phyloP scores from a whole-genome alignment of 164 flowering plant genomes.

The Berberis vulgaris region DNA sequence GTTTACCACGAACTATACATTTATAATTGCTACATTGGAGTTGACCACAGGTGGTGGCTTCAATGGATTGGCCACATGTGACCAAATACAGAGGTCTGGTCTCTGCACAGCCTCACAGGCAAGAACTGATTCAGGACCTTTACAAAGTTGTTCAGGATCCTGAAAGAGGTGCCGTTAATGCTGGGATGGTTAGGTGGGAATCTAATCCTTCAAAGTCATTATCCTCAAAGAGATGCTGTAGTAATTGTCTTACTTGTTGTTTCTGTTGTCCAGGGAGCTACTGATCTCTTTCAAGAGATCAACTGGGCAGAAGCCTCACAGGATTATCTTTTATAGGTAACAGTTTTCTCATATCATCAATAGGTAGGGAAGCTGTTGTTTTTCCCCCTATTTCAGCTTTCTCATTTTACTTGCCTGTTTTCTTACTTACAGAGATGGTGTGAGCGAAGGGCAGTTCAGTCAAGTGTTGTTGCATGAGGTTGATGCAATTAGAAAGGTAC shows the following conservation, averaged over 20 bases:
- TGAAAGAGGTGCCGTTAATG: slow-evolving; percentile 25
- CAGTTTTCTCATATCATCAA: background rate
- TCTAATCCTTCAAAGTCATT: background rate
- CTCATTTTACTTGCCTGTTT: no score
- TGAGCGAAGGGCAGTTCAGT: no score
- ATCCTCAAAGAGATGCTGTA: no score
- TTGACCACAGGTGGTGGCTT: slow-evolving; percentile 25
- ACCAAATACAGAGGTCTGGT: slow-evolving; percentile 23
- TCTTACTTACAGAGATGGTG: no score
- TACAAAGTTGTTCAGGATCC: slow-evolving; percentile 36
- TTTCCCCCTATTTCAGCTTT: no score
- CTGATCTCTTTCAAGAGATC: slow-evolving; percentile 41
- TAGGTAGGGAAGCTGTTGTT: no score
- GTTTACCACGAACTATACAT: background rate
- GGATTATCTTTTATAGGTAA: slow-evolving; percentile 83
- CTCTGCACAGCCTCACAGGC: slow-evolving; percentile 30
- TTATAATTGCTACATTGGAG: background rate
- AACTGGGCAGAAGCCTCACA: slow-evolving; percentile 44
- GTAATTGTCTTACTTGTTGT: background rate
- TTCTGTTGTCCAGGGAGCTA: slow-evolving; percentile 41
- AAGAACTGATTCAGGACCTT: slow-evolving; percentile 69
- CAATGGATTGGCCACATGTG: slow-evolving; percentile 35
- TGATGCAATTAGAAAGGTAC: no score
- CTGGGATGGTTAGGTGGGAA: slow-evolving; percentile 64
- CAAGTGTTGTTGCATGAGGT: no score